Base-by-base conservation (phyloP, 495 filamentous ascomycete genomes). In the Penicillium samsonianum region DNA sequence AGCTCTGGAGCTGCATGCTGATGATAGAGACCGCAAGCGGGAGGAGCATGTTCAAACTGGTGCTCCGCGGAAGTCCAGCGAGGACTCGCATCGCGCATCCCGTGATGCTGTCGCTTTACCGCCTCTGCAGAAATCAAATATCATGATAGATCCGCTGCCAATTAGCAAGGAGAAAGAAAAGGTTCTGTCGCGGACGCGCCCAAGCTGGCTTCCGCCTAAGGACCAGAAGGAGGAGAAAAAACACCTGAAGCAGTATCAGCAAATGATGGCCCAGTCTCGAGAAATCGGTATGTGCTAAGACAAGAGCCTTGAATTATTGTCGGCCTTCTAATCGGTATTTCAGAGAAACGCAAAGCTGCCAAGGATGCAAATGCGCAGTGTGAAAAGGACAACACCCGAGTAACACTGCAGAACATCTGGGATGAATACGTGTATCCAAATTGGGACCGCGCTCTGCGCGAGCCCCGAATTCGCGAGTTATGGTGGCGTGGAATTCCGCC, bases 161-260 rank as follows among this genome's bases (percentile, higher is more conserved):
- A 87, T 96, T 35, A 96, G 92, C 63, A 95, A 92, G 74, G 94
- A 98, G 78, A 98, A 98, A 73, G 91, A 96, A 62, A 91, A 89
- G 40, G 89, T 96, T 6, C 75, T 98, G 19, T 91, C 90, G 20
- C 81, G 95, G 41, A 98, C 94, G 12, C 83, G 94, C 26, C 94
- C 94, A 0, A 93, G 89, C 38, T 98, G 94, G 94, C 78, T 98
- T 16, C 94, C 94, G 7, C 94, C 94, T 0, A 98, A 98, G 73
- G 86, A 90, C 58, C 91, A 90, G 25, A 90, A 88, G 47, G 94
- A 98, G 70, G 94, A 98, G 72, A 92, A 84, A 69, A 87, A 85
- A 53, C 94, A 98, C 67, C 61, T 98, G 53, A 92, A 83, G 65
- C 90, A 98, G 70, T 98, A 96, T 65, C 88, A 96, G 69, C 84